Conservation (phyloP, 495 filamentous ascomycete species). For the Penicillium mononematosum region DNA sequence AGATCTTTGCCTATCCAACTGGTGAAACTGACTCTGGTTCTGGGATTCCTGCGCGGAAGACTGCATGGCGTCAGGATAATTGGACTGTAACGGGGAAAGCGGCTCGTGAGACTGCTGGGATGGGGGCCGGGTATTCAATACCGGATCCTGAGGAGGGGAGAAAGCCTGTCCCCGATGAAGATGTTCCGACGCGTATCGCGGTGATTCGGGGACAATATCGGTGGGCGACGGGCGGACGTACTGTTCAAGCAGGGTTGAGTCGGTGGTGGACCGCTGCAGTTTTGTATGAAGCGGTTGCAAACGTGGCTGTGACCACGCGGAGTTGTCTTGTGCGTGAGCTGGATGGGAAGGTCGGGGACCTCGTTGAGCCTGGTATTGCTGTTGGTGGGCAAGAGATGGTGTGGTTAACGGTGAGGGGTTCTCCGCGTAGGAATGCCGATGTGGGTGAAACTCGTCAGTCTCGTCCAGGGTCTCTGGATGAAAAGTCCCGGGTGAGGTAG, state of each 20-base stretch:
- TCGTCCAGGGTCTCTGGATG: constrained; percentile 17
- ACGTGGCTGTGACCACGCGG: constrained; percentile 17
- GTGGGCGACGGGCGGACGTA: constrained; percentile 49
- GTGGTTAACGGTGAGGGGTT: constrained; percentile 13
- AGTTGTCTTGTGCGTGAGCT: constrained; percentile 12
- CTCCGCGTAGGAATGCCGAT: constrained; percentile 10
- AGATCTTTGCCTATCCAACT: not conserved
- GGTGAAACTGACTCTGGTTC: constrained; percentile 12
- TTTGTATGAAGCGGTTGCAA: constrained; percentile 14
- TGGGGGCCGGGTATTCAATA: constrained; percentile 45
- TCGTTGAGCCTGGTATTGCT: constrained; percentile 17
- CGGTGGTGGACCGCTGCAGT: constrained; percentile 34
- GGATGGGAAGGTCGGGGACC: constrained; percentile 14
- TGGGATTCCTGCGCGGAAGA: constrained; percentile 23
- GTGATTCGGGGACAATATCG: constrained; percentile 24
- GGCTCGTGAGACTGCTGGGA: constrained; percentile 59
- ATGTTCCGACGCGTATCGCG: constrained; percentile 24
- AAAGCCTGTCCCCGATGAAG: constrained; percentile 15
- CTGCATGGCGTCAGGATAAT: constrained; percentile 37
- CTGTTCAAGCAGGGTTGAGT: constrained; percentile 38
- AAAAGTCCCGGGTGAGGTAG: constrained; percentile 23
- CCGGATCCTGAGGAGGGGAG: constrained; percentile 22
- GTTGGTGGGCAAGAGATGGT: constrained; percentile 20
- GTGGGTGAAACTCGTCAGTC: constrained; percentile 29
- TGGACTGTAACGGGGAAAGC: constrained; percentile 30